Evolutionary conservation across 306 rosid genomes (phyloP), one percentile per base, ranked within the genome.

Genomic region (Canavalia ensiformis): DNA sequence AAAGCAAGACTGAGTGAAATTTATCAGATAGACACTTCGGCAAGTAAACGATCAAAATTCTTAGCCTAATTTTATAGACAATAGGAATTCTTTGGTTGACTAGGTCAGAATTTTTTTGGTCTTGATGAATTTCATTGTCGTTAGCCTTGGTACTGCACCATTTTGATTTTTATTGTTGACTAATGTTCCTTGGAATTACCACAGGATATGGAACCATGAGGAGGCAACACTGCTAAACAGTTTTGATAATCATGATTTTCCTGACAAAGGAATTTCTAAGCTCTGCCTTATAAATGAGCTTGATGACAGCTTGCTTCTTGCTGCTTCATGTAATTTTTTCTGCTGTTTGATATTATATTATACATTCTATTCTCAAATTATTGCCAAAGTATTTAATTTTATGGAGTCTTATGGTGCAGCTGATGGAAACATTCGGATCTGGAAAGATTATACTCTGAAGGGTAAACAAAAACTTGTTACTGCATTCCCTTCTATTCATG

Each of bases 201-300:
- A 8, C 84, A 96, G 99, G 86, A 80, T 96, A 74, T 96, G 98
- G 97, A 92, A 96, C 74, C 94, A 93, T n/a, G 88, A 87, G 75
- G 95, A 92, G 84, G 90, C 97, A 49, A 85, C 88, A 74, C 94
- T 88, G 54, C 92, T 93, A 67, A 96, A 96, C 88, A 89, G 91
- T 89, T 93, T 96, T 87, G 92, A 93, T 78, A 96, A 93, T 81
- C 97, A 96, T 59, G 94, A 91, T 80, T 88, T 88, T 90, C 94
- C 91, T 44, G 98, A 96, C 81, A 96, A 90, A 85, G 97, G 97
- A 86, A 93, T 96, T 83, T 89, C 97, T 47, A 96, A 93, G 87
- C 97, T 96, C 59, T 88, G 98, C 88, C 91, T 96, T 7, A 90
- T 93, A 72, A 96, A 96, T 88, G 99, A 96, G 84, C 97, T 93